Evolutionary conservation across 2,329 filamentous ascomycete species (phyloP).

Genomic region (Sclerotiophoma versabilis): DNA sequence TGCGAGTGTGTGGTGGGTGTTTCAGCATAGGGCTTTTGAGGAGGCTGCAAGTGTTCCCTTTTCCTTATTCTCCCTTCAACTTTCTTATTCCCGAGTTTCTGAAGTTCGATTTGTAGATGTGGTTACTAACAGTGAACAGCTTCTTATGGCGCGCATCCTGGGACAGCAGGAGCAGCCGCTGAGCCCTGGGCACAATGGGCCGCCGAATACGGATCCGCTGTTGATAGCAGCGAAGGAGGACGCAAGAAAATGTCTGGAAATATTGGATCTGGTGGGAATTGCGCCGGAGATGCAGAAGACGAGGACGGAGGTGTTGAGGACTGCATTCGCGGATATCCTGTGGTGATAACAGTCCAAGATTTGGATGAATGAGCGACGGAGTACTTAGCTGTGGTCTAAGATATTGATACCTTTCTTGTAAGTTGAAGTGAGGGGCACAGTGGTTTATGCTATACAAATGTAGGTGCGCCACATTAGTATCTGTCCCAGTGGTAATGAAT

Average conservation of each 20-base stretch:
- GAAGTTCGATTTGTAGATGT: too few species aligned
- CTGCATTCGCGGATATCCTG: conserved; percentile 52
- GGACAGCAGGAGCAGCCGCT: conserved; percentile 45
- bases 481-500: too few species aligned
- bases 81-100: neutral
- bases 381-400: neutral
- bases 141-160: conserved; percentile 51
- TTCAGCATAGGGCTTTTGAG: conserved; percentile 80
- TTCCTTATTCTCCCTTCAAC: neutral
- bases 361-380: neutral
- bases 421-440: neutral
- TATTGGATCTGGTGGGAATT: conserved; percentile 54
- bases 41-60: conserved; percentile 68
- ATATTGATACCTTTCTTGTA: conserved; percentile 1
- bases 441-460: neutral
- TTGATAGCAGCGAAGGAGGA: conserved; percentile 53
- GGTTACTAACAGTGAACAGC: conserved; percentile 26
- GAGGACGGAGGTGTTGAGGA: conserved; percentile 55
- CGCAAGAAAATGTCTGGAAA: conserved; percentile 54
- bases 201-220: conserved; percentile 42
- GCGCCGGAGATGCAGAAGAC: conserved; percentile 58
- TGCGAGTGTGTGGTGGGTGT: conserved; percentile 83
- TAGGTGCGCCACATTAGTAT: too few species aligned
- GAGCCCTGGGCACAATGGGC: conserved; percentile 32
- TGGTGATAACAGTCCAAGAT: conserved; percentile 29